Conservation (phyloP, 1,284 basidiomycete species). For the Ustilago cynodontis region DNA sequence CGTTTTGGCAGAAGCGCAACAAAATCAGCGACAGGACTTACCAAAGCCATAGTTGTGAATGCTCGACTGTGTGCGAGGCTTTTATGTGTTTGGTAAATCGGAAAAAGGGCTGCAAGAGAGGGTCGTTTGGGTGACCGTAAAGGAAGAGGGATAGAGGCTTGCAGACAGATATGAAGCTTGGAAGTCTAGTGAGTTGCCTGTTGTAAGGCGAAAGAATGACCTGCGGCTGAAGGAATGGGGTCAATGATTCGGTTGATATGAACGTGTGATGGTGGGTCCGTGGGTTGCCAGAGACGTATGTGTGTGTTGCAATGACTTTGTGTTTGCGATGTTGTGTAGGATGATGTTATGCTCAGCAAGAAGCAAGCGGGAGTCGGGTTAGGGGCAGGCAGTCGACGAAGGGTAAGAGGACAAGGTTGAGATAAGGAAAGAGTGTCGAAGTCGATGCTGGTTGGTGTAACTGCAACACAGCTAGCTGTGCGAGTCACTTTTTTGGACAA, state of each 20-base stretch:
- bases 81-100: not conserved
- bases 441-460: not conserved
- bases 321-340: not conserved
- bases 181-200: not conserved
- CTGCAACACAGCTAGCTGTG: not conserved
- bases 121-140: not conserved
- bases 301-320: slow-evolving; percentile 1
- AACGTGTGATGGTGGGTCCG: slow-evolving; percentile 7
- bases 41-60: slow-evolving; percentile 39
- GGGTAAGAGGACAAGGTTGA: slow-evolving; percentile 6
- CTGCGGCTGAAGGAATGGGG: not conserved
- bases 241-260: not conserved
- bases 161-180: not conserved
- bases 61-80: slow-evolving; percentile 14
- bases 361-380: slow-evolving; percentile 4
- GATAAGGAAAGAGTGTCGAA: not conserved
- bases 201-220: not conserved
- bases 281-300: slow-evolving; percentile 1
- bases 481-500: slow-evolving; percentile 36
- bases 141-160: not conserved
- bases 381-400: not conserved
- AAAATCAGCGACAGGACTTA: slow-evolving; percentile 7
- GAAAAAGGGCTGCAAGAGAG: not conserved
- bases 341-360: slow-evolving; percentile 1
- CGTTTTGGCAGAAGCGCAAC: not conserved